Evolutionary conservation across 164 flowering plant genomes (phyloP), one percentile per base, ranked within the genome.

Genomic region (Vitis amurensis): DNA sequence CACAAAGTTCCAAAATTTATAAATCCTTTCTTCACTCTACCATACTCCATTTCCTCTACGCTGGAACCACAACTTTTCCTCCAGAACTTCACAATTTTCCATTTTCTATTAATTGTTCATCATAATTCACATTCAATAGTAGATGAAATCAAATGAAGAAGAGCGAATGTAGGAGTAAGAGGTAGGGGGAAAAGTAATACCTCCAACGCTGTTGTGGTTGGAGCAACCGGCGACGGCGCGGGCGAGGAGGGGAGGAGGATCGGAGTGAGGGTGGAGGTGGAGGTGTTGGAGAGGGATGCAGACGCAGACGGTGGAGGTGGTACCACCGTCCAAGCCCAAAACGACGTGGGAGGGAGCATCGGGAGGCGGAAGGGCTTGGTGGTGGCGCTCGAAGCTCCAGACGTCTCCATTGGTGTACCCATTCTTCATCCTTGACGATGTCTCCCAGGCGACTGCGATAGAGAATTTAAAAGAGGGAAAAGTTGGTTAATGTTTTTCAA

Each of bases 171-270:
- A 6, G 44, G 44, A 37, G 7, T 6, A 0, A 37, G 44, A 37
- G 7, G 8, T 37, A 37, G 44, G 7, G 44, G 44, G 44, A 37
- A 37, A 37, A 37, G 0, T 37, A 37, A 30, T 63, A 66, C 68
- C 68, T 51, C 68, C 68, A 66, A 66, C 68, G 49, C 68, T 66
- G 27, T 66, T 66, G 47, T 66, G 68, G 37, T 66, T 66, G 49
- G 68, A 66, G 8, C 59, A 66, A 10, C 68, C 68, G 10, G 68
- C 59, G 2, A 30, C 59, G 55, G 68, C 68, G 44, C 68, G 68
- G 52, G 59, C 68, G 14, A 67, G 69, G 37, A 67, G 50, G 23
- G 68, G 59, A 19, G 19, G 68, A n/a, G 59, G 50, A 44, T 66
- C 59, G 29, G 68, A 11, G 68, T 8, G 37, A 37, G 48, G 71